Conservation (phyloP, 345 rosid species). For the Euphorbia lathyris region DNA sequence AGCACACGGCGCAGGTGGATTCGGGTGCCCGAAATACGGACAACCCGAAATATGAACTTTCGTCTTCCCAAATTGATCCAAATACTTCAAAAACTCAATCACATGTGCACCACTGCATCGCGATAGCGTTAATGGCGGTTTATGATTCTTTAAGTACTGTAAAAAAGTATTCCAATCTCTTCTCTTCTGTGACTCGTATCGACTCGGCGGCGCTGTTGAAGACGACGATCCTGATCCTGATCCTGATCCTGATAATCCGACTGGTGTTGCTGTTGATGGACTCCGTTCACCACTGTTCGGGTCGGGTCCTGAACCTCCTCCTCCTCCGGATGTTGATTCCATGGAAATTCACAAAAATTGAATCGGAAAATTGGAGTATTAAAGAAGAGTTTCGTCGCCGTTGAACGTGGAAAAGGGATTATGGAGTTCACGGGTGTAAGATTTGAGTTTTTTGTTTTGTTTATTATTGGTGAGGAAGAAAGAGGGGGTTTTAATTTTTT, state of each 20-base stretch:
- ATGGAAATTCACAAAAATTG: conserved; percentile 1
- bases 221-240: conserved; percentile 6
- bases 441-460: not conserved
- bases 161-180: conserved; percentile 37
- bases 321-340: conserved; percentile 23
- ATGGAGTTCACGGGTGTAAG: conserved; percentile 3
- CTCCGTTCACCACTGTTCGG: conserved; percentile 12
- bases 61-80: conserved; percentile 38
- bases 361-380: not conserved
- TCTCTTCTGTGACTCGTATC: conserved; percentile 37
- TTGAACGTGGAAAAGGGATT: too few relatives aligned
- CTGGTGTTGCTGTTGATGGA: conserved; percentile 1
- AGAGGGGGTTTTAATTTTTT: not conserved
- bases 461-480: conserved; percentile 18
- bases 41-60: conserved; percentile 32
- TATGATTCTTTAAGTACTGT: conserved; percentile 30
- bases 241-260: not conserved
- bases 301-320: not conserved
- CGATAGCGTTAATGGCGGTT: conserved; percentile 29
- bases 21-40: conserved; percentile 32
- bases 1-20: conserved; percentile 31
- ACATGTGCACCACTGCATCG: conserved; percentile 39
- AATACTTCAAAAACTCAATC: conserved; percentile 33
- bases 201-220: conserved; percentile 16
- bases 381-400: too few relatives aligned